A percentile compares a stretch with the other conserved stretches of the same genome.
phyloP scores from a whole-genome alignment of 306 rosid species.

The Acacia crassicarpa region DNA sequence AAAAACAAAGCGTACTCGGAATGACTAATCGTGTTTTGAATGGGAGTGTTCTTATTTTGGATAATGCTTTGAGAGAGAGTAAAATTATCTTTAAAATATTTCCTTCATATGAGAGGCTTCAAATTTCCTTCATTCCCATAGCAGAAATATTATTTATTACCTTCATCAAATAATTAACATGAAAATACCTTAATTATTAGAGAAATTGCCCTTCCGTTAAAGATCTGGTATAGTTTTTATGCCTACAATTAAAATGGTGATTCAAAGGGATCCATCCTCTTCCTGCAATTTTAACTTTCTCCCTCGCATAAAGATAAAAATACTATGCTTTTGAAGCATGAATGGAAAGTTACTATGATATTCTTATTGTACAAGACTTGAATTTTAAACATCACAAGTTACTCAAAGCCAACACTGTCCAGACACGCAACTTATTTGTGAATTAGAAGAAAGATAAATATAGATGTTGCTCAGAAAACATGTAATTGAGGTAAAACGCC shows the following conservation, averaged over 20 bases:
- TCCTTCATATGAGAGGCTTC: background rate
- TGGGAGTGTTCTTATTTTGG: background rate
- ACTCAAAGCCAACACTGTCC: background rate
- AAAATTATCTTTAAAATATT: background rate
- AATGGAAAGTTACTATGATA: background rate
- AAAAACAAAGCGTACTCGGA: background rate
- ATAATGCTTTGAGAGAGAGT: background rate
- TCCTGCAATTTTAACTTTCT: background rate
- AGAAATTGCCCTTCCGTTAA: background rate
- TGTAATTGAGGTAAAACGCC: background rate
- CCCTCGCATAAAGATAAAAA: background rate
- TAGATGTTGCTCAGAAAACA: background rate
- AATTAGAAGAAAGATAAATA: background rate
- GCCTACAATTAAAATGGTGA: background rate
- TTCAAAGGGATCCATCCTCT: background rate
- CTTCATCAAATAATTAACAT: background rate
- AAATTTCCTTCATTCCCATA: background rate
- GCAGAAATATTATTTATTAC: background rate
- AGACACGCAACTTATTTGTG: background rate
- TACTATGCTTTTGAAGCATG: background rate
- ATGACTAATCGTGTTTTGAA: background rate
- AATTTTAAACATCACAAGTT: background rate
- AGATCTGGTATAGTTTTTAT: too few relatives aligned
- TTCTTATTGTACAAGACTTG: background rate
- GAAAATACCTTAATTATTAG: background rate